Conservation (phyloP, 1,139 yeast species). For the Hyphopichia fennica region DNA sequence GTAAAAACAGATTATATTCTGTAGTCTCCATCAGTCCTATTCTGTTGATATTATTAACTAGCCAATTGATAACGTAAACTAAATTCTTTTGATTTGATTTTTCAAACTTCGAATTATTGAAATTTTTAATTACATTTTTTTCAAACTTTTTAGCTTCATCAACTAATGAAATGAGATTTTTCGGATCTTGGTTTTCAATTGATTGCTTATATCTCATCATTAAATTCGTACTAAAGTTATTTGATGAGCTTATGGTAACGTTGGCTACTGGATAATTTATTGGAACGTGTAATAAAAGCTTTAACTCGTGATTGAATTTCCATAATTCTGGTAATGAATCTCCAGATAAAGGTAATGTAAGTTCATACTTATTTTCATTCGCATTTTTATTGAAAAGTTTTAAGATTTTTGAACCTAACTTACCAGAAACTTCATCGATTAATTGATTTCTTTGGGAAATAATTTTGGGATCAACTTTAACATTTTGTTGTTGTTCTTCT, state of each 20-base stretch:
- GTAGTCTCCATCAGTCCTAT: background rate
- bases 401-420: conserved; percentile 17
- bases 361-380: conserved; percentile 18
- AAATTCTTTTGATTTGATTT: conserved; percentile 16
- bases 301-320: conserved; percentile 15
- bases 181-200: conserved; percentile 8
- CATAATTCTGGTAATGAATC: conserved; percentile 20
- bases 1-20: background rate
- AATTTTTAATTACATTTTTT: conserved; percentile 22
- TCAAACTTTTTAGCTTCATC: conserved; percentile 21
- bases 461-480: conserved; percentile 9
- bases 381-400: conserved; percentile 25
- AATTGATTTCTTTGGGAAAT: conserved; percentile 16
- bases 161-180: conserved; percentile 12
- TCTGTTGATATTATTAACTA: conserved; percentile 19
- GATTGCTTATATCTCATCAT: conserved; percentile 15
- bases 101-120: conserved; percentile 15
- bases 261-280: conserved; percentile 19
- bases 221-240: conserved; percentile 24
- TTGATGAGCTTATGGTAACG: conserved; percentile 19
- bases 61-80: conserved; percentile 27
- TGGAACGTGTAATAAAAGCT: conserved; percentile 22
- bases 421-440: conserved; percentile 23
- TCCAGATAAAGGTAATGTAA: conserved; percentile 19
- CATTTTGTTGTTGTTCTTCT: background rate